Conservation (phyloP, 2,329 filamentous ascomycete genomes). For the Colletotrichum acutatum region DNA sequence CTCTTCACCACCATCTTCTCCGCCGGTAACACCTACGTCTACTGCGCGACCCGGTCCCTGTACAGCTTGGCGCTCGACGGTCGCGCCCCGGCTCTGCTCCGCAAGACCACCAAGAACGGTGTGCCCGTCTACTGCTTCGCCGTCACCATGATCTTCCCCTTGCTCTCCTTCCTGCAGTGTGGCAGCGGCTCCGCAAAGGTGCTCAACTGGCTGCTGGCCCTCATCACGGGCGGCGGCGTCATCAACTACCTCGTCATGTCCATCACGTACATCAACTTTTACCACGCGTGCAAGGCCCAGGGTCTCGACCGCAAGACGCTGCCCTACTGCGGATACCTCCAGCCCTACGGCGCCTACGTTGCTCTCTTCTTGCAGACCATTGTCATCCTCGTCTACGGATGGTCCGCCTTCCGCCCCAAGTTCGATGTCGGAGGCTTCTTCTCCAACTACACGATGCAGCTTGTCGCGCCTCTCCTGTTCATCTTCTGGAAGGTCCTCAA, state of each 20-base stretch:
- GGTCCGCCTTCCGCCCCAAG: slow-evolving; percentile 68
- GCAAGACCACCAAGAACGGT: slow-evolving; percentile 49
- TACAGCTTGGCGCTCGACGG: slow-evolving; percentile 65
- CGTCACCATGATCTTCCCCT: slow-evolving; percentile 22
- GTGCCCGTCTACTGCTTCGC: slow-evolving; percentile 36
- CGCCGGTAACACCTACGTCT: slow-evolving; percentile 66
- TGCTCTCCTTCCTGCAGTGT: slow-evolving; percentile 35
- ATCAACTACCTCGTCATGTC: slow-evolving; percentile 36
- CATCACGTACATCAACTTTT: slow-evolving; percentile 73
- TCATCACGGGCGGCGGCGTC: slow-evolving; percentile 61
- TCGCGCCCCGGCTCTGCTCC: slow-evolving; percentile 56
- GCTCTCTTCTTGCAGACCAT: slow-evolving; percentile 67
- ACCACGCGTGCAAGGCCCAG: slow-evolving; percentile 65
- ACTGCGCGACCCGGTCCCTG: slow-evolving; percentile 66
- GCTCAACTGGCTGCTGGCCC: slow-evolving; percentile 75
- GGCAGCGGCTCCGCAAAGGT: slow-evolving; percentile 68
- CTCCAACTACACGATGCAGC: slow-evolving; percentile 71
- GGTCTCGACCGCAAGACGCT: slow-evolving; percentile 66
- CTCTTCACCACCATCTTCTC: slow-evolving; percentile 69
- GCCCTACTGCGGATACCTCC: slow-evolving; percentile 75
- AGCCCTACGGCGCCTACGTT: slow-evolving; percentile 69
- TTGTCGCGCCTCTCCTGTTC: slow-evolving; percentile 67
- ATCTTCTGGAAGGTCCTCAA: slow-evolving; percentile 71
- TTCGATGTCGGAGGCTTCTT: slow-evolving; percentile 71
- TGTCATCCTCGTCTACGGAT: slow-evolving; percentile 72